A percentile compares a stretch with the other conserved stretches of the same genome.
These are phyloP conservation scores for Brassica carinata DNA, from an alignment of 345 rosid genomes.

Conservation along the genomic window DNA sequence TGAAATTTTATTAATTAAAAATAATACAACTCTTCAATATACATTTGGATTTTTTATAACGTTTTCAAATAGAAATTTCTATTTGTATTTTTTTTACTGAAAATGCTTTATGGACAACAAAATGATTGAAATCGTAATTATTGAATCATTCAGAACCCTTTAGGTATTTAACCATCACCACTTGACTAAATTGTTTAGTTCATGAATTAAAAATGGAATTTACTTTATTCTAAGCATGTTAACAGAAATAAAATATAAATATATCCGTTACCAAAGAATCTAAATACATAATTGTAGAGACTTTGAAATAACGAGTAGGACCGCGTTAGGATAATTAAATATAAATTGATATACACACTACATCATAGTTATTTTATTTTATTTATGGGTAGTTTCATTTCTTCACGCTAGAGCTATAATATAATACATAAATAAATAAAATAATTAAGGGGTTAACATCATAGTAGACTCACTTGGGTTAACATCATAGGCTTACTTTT, in stretches of 20 bases:
- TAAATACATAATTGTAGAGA: not conserved
- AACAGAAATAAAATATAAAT: not conserved
- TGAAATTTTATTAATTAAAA: too few relatives aligned
- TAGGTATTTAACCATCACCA: not conserved
- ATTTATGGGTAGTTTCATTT: constrained; percentile 32
- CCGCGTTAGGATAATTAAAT: constrained; percentile 13
- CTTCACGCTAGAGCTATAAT: constrained; percentile 38
- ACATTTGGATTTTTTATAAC: too few relatives aligned
- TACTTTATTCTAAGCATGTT: not conserved
- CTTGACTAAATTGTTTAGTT: not conserved
- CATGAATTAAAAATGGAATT: not conserved
- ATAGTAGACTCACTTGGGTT: constrained; percentile 28
- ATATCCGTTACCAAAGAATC: not conserved
- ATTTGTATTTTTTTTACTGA: not conserved
- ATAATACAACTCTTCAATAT: not conserved
- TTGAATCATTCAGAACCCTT: not conserved
- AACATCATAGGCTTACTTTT: constrained; percentile 28
- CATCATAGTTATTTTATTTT: constrained; percentile 1
- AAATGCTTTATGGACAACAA: not conserved
- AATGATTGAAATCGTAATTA: not conserved
- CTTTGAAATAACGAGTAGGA: not conserved
- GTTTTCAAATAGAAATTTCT: not conserved
- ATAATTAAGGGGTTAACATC: constrained; percentile 26
- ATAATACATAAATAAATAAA: constrained; percentile 14
- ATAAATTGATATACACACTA: constrained; percentile 9